Conservation (phyloP, 2,329 filamentous ascomycete genomes). For the Pestalotiopsis sp. region DNA sequence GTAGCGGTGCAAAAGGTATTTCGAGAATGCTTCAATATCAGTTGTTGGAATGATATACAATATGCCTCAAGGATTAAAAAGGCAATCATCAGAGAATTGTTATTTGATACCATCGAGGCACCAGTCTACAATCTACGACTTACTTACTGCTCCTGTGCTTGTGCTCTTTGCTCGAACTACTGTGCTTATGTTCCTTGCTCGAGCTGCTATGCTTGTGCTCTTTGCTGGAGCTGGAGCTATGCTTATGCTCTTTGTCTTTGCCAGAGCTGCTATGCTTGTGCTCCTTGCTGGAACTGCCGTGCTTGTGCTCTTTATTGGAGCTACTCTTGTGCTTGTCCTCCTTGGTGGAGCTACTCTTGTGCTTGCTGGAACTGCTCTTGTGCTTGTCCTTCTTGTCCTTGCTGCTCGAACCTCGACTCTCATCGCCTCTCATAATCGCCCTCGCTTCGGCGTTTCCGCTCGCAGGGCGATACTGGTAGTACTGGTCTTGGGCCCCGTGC, state of each 20-base stretch:
- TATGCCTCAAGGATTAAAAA: too few species aligned
- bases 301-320: neutral
- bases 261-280: neutral
- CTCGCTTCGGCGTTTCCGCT: neutral
- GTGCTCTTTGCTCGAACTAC: neutral
- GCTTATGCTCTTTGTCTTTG: too few species aligned
- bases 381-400: neutral
- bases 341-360: neutral
- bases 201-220: neutral
- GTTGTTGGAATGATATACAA: too few species aligned
- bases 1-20: too few species aligned
- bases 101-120: too few species aligned
- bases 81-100: too few species aligned
- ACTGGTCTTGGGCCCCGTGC: neutral
- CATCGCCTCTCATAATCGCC: neutral
- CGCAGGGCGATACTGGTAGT: neutral
- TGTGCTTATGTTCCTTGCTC: neutral
- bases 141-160: neutral
- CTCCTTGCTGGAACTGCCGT: neutral
- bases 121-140: too few species aligned
- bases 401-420: neutral
- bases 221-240: neutral
- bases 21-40: too few species aligned
- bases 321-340: neutral
- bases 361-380: neutral